Evolutionary conservation across 2,329 filamentous ascomycete genomes (phyloP), one percentile per base, ranked within the genome.

Genomic region (Alternaria tenuissima): DNA sequence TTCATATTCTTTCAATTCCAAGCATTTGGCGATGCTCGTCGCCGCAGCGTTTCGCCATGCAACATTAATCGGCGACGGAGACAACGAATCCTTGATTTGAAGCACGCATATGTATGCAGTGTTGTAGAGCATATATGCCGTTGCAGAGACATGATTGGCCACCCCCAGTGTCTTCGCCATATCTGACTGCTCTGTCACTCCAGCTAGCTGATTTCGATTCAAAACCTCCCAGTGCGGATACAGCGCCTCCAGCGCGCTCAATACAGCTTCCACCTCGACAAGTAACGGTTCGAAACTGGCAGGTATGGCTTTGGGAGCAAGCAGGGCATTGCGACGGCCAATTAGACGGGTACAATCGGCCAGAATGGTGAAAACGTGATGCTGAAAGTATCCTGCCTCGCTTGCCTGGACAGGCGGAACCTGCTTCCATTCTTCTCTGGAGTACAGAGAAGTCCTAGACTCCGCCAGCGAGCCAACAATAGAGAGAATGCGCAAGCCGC

Each of bases 121-220:
- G 24, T 74, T 63, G 53, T 74, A 75, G 3, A 75, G 62, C 63
- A 74, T 67, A 28, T 68, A 67, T 32, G 62, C 63, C 3, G 67
- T 73, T 11, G 68, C 69, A 2, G 67, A 69, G 9, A 58, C 34
- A 34, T 68, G 61, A 41, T 70, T 69, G 2, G 70, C 61, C 39
- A 73, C 59, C 12, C 49, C 57, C 0, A 71, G 32, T 32, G 67
- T 61, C 32, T 55, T 58, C 6, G 58, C 66, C 8, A 62, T 39
- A 2, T 48, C 32, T 4, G 64, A 64, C 20, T 46, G n/a, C 7
- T 32, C 48, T 8, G 48, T 53, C 3, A 38, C 22, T 8, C 52
- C 32, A 11, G 58, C 39, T 5, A 64, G 5, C 51, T 65, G 60
- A 3, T 46, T 56, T n/a, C 56, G 57, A 26, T 75, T 74, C 22